Conservation (phyloP, 208 protist genomes). For the Leptomonas seymouri region DNA sequence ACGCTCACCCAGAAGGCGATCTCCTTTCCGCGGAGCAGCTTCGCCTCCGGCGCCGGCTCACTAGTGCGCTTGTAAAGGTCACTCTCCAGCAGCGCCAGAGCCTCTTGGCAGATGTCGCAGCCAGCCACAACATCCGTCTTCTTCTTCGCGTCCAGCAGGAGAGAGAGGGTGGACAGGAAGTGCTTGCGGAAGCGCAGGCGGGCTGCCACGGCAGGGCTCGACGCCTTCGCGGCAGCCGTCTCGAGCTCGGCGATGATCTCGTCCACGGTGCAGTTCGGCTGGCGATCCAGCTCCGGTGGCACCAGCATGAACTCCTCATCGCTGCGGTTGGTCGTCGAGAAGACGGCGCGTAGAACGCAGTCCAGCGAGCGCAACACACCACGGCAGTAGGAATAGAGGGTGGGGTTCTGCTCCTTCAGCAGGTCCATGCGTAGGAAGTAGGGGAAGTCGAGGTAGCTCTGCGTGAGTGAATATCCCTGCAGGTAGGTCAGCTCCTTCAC, state of each 20-base stretch:
- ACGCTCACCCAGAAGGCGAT: constrained; percentile 72
- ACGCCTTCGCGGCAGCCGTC: constrained; percentile 37
- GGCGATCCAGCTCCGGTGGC: constrained; percentile 59
- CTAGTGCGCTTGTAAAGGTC: constrained; percentile 37
- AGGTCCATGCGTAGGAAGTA: constrained; percentile 73
- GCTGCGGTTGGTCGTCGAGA: constrained; percentile 72
- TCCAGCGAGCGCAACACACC: constrained; percentile 66
- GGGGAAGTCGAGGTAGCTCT: constrained; percentile 75
- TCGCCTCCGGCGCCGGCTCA: constrained; percentile 57
- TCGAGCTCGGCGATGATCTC: constrained; percentile 72
- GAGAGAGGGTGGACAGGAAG: constrained; percentile 53
- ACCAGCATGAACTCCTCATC: constrained; percentile 85
- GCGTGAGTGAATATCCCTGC: constrained; percentile 66
- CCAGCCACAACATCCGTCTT: constrained; percentile 58
- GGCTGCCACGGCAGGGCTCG: constrained; percentile 45
- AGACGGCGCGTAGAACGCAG: constrained; percentile 59
- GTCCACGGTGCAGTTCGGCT: constrained; percentile 53
- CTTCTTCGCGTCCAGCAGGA: constrained; percentile 53
- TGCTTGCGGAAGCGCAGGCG: constrained; percentile 74
- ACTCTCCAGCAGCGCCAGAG: constrained; percentile 45
- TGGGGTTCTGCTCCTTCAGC: constrained; percentile 64
- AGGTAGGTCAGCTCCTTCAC: constrained; percentile 71
- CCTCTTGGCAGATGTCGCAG: constrained; percentile 52
- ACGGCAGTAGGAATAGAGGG: constrained; percentile 76
- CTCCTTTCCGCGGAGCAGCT: constrained; percentile 58